Percentiles rank a stretch among this genome's conserved stretches.
Evolutionary conservation across 2,329 filamentous ascomycete species (phyloP).

Genomic region (Acephala macrosclerotiorum): DNA sequence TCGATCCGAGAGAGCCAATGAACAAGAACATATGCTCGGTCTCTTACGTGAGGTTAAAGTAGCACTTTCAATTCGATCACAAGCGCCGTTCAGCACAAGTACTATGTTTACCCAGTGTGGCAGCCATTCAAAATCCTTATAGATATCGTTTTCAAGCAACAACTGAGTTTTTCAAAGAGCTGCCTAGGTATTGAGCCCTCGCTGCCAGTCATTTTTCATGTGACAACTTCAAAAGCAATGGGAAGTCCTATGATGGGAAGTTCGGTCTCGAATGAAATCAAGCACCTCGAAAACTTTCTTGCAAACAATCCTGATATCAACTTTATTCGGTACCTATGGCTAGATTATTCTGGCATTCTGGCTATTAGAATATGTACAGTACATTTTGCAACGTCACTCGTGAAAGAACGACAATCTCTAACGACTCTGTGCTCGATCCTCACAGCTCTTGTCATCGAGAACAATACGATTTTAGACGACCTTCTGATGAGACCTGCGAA

Average conservation of each 20-base stretch:
- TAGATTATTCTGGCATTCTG: constrained; percentile 74
- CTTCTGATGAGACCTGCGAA: constrained; percentile 69
- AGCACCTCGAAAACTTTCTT: constrained; percentile 49
- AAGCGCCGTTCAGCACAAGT: no score
- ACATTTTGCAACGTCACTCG: constrained; percentile 54
- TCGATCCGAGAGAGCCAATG: no score
- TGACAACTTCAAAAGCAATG: not conserved
- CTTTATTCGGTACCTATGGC: constrained; percentile 77
- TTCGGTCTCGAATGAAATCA: not conserved
- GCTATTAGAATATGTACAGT: constrained; percentile 73
- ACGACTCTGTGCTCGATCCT: constrained; percentile 68
- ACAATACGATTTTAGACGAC: constrained; percentile 54
- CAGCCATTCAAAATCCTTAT: no score
- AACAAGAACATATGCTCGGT: no score
- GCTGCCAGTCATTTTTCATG: not conserved
- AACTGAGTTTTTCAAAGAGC: not conserved
- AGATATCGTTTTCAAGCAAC: not conserved
- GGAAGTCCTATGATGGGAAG: not conserved
- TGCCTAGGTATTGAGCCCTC: not conserved
- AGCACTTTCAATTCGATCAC: no score
- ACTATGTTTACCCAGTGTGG: no score
- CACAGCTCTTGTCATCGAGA: constrained; percentile 72
- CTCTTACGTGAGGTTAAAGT: no score
- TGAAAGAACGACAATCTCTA: constrained; percentile 43
- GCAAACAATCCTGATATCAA: constrained; percentile 58